Conservation (phyloP, 2,329 filamentous ascomycete genomes). For the Aureobasidium namibiae region DNA sequence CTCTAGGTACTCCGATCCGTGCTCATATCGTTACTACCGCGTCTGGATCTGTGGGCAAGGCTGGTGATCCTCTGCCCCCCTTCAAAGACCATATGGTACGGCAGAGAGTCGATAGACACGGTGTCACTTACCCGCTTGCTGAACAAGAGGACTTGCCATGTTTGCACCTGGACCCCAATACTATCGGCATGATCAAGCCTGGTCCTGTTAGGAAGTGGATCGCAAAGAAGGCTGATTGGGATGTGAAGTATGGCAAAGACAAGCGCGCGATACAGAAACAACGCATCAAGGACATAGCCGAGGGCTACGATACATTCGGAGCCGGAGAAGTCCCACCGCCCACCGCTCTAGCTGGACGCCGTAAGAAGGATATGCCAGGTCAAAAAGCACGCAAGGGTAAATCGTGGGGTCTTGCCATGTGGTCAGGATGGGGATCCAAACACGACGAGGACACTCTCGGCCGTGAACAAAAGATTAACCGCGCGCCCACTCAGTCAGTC, state of each 20-base stretch:
- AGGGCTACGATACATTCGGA: slow-evolving; percentile 63
- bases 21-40: slow-evolving; percentile 6
- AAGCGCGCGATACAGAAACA: slow-evolving; percentile 66
- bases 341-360: slow-evolving; percentile 68
- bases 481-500: not conserved
- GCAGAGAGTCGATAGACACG: slow-evolving; percentile 73
- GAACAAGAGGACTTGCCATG: slow-evolving; percentile 57
- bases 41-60: slow-evolving; percentile 59
- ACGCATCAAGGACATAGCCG: slow-evolving; percentile 62
- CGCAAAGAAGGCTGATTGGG: slow-evolving; percentile 62
- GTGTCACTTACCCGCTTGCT: slow-evolving; percentile 61
- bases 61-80: slow-evolving; percentile 70
- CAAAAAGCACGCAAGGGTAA: slow-evolving; percentile 42
- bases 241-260: slow-evolving; percentile 59
- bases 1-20: slow-evolving; percentile 17
- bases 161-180: slow-evolving; percentile 53
- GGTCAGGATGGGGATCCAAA: slow-evolving; percentile 81
- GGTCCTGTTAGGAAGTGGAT: slow-evolving; percentile 80
- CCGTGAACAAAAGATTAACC: slow-evolving; percentile 46
- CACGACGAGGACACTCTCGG: slow-evolving; percentile 73
- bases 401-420: slow-evolving; percentile 64
- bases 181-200: slow-evolving; percentile 72
- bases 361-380: slow-evolving; percentile 41
- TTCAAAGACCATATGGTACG: slow-evolving; percentile 89
- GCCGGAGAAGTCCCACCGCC: slow-evolving; percentile 71